Percentiles rank a stretch among this genome's conserved stretches.
phyloP scores from a whole-genome alignment of 2,329 filamentous ascomycete species.

The Botrytis porri region DNA sequence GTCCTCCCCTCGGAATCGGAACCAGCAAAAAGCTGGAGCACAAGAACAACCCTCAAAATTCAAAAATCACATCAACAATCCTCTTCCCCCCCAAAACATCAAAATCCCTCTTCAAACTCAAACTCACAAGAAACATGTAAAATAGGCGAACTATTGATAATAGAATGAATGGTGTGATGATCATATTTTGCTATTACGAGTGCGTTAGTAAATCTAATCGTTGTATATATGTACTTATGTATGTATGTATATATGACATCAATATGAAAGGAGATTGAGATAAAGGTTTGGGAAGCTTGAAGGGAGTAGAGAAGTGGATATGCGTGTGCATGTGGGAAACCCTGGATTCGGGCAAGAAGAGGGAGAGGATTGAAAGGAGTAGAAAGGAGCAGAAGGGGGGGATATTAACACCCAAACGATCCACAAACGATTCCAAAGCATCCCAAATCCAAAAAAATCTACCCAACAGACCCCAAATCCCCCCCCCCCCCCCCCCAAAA shows the following conservation, averaged over 20 bases:
- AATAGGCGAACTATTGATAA: background rate
- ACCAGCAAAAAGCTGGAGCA: background rate
- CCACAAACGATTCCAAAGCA: background rate
- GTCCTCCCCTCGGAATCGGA: background rate
- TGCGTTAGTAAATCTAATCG: background rate
- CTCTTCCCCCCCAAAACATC: too few species aligned
- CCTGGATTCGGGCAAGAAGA: fast-evolving
- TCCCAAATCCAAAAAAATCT: background rate
- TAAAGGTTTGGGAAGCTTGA: fast-evolving
- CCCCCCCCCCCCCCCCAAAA: too few species aligned
- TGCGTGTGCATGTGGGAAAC: too few species aligned
- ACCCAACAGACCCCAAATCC: background rate
- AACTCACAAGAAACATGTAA: conserved; percentile 1
- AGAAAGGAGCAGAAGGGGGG: too few species aligned
- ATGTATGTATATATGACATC: background rate
- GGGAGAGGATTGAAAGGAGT: background rate
- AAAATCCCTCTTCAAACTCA: background rate
- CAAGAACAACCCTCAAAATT: background rate
- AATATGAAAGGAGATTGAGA: background rate
- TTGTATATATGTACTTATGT: too few species aligned
- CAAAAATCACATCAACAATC: background rate
- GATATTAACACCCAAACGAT: background rate
- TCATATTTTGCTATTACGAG: background rate
- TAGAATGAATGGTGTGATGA: background rate
- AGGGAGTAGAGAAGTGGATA: background rate